Percentiles rank a stretch among this genome's conserved stretches.
Conservation (phyloP, 257 asterid genomes). For the Gentiana straminea region DNA sequence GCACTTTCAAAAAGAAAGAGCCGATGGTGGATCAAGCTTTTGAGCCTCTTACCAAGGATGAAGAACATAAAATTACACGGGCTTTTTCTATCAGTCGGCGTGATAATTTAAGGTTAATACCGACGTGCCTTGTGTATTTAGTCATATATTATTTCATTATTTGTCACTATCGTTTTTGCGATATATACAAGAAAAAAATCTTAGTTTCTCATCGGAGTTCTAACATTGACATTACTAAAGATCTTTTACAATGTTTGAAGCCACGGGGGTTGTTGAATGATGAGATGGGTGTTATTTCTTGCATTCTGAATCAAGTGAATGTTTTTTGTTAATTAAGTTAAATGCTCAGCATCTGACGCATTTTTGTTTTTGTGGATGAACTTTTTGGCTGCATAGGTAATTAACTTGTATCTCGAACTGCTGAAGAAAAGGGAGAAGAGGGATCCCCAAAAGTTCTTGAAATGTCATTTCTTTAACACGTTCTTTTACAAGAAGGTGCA, state of each 20-base stretch:
- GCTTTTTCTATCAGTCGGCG: slow-evolving; percentile 23
- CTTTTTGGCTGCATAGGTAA: slow-evolving; percentile 52
- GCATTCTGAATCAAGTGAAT: background rate
- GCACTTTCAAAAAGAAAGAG: background rate
- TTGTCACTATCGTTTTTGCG: slow-evolving; percentile 10
- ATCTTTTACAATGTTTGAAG: slow-evolving; percentile 60
- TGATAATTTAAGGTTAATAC: no score
- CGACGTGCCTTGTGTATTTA: no score
- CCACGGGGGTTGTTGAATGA: slow-evolving; percentile 81
- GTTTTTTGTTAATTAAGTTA: background rate
- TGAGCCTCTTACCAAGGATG: slow-evolving; percentile 53
- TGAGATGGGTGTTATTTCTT: slow-evolving; percentile 41
- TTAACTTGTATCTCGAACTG: slow-evolving; percentile 71
- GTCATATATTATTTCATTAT: no score
- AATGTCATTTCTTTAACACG: slow-evolving; percentile 78
- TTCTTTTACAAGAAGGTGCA: slow-evolving; percentile 89
- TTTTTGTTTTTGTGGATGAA: slow-evolving; percentile 6
- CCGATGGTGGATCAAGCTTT: slow-evolving; percentile 64
- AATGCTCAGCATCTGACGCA: background rate
- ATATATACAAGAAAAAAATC: slow-evolving; percentile 37
- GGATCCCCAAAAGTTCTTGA: slow-evolving; percentile 70
- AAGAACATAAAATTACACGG: slow-evolving; percentile 25
- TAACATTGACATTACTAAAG: slow-evolving; percentile 70
- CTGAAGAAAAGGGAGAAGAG: slow-evolving; percentile 86
- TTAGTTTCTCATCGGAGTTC: slow-evolving; percentile 57